phyloP scores from a whole-genome alignment of 139 green algal genomes.

The Chlamydomonas applanata region DNA sequence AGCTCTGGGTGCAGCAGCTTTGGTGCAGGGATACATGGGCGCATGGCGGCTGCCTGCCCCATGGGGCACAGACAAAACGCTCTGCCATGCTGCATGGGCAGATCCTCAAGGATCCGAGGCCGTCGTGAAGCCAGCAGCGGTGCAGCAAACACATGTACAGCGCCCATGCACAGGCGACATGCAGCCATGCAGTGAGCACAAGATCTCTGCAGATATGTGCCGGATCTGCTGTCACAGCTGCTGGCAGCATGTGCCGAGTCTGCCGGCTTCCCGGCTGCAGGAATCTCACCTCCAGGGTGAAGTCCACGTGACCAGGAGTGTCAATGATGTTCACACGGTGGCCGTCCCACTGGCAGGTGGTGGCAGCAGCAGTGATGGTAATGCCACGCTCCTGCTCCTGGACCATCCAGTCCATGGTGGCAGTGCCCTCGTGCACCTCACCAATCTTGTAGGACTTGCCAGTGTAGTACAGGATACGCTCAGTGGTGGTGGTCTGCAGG shows the following conservation, averaged over 20 bases:
- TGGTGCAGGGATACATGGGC: too few relatives aligned
- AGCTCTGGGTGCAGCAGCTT: too few relatives aligned
- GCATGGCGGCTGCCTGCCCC: too few relatives aligned
- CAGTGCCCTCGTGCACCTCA: slow-evolving; percentile 97
- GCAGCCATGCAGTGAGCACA: too few relatives aligned
- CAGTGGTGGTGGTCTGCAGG: slow-evolving; percentile 93
- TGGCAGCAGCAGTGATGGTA: slow-evolving; percentile 98
- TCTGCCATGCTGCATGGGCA: too few relatives aligned
- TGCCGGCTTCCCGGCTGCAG: neutral
- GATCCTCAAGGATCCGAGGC: too few relatives aligned
- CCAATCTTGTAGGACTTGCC: slow-evolving; percentile 99
- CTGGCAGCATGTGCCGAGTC: neutral
- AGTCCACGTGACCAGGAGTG: slow-evolving; percentile 97
- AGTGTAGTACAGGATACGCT: slow-evolving; percentile 99
- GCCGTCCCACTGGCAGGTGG: slow-evolving; percentile 95
- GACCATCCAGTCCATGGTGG: slow-evolving; percentile 97
- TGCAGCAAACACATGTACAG: too few relatives aligned
- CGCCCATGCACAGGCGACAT: too few relatives aligned
- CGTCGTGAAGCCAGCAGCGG: too few relatives aligned
- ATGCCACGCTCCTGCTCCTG: slow-evolving; percentile 96
- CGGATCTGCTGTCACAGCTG: neutral
- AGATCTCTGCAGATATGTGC: too few relatives aligned
- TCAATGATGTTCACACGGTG: slow-evolving; percentile 99
- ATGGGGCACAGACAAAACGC: too few relatives aligned
- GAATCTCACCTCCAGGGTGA: slow-evolving; percentile 81